Conservation (phyloP, 148 eudicot genomes). For the Spergularia bocconei region DNA sequence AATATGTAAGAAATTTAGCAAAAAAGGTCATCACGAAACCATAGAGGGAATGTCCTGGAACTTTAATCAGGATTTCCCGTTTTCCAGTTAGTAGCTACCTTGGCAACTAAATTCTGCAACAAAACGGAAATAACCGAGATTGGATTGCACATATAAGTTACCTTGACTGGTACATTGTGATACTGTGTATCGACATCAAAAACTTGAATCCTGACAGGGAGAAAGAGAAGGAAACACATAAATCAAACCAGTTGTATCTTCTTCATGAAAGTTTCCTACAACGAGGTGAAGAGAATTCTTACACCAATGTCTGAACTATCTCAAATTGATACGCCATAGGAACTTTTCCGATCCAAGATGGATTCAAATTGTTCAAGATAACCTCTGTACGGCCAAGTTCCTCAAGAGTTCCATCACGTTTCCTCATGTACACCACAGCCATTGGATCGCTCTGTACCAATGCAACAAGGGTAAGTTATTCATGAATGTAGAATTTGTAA, state of each 20-base stretch:
- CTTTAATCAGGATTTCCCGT: background rate
- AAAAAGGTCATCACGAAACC: background rate
- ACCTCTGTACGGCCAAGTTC: constrained; percentile 98
- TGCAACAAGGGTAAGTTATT: constrained; percentile 6
- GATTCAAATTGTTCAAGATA: constrained; percentile 72
- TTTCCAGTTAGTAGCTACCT: background rate
- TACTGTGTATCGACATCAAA: constrained; percentile 79
- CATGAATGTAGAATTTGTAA: background rate
- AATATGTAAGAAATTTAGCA: background rate
- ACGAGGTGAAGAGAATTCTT: constrained; percentile 21
- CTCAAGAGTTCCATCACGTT: constrained; percentile 59
- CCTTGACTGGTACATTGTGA: constrained; percentile 77
- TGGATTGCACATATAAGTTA: constrained; percentile 17
- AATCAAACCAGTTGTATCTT: constrained; percentile 5
- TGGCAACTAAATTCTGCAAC: background rate
- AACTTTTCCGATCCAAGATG: constrained; percentile 76
- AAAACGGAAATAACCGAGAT: background rate
- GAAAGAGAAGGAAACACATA: constrained; percentile 14
- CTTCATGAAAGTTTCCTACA: background rate
- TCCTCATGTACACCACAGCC: constrained; percentile 74
- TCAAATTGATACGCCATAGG: constrained; percentile 78
- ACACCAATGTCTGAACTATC: constrained; percentile 75
- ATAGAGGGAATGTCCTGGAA: background rate
- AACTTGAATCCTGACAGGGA: constrained; percentile 57
- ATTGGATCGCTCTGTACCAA: constrained; percentile 91